These are phyloP conservation scores for Noccaea caerulescens DNA, from an alignment of 345 rosid genomes.

Conservation along the genomic window DNA sequence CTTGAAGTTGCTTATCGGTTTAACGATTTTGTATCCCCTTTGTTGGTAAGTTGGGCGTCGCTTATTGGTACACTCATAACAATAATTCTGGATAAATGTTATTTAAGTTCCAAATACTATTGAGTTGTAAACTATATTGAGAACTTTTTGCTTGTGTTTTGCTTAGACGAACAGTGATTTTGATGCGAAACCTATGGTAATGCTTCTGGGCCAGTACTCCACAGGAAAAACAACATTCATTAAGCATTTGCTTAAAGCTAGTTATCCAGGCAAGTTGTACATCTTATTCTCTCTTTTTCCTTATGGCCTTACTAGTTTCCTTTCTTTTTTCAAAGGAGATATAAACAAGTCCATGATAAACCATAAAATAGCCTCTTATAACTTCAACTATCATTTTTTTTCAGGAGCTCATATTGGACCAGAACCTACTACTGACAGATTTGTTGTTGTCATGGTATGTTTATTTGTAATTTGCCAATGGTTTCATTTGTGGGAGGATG, in stretches of 20 bases:
- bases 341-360: constrained; percentile 2
- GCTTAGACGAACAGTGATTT: constrained; percentile 88
- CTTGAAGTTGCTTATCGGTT: constrained; percentile 83
- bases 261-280: constrained; percentile 73
- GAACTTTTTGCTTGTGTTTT: constrained; percentile 22
- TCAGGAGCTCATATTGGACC: constrained; percentile 99
- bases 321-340: constrained; percentile 5
- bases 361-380: not conserved
- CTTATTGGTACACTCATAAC: not conserved
- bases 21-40: constrained; percentile 92
- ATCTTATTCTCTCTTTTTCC: constrained; percentile 9
- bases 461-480: not conserved
- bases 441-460: constrained; percentile 94
- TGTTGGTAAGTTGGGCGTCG: constrained; percentile 61
- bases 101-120: constrained; percentile 17
- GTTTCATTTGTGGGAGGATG: constrained; percentile 16
- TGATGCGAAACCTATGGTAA: constrained; percentile 97
- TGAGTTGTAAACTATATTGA: constrained; percentile 21
- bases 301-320: constrained; percentile 9
- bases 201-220: constrained; percentile 98
- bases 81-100: constrained; percentile 11
- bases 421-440: constrained; percentile 98
- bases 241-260: constrained; percentile 82
- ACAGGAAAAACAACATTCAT: constrained; percentile 98
- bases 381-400: constrained; percentile 27